These are phyloP conservation scores for Rhododendron vialii DNA, from an alignment of 148 eudicot genomes.

Conservation along the genomic window DNA sequence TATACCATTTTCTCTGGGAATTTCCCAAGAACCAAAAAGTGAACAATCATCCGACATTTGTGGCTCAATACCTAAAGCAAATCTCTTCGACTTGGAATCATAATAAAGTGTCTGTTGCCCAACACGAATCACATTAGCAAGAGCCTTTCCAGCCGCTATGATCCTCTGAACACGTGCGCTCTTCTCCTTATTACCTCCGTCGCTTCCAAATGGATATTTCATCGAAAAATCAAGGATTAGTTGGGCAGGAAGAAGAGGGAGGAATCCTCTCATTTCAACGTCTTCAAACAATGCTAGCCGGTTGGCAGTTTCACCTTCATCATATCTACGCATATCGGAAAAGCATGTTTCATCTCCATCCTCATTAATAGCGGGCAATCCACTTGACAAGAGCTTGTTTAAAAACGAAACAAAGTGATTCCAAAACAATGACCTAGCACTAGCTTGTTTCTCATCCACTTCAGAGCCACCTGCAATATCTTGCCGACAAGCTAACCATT, in stretches of 20 bases:
- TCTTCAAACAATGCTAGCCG: constrained; percentile 84
- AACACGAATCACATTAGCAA: constrained; percentile 49
- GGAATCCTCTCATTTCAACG: constrained; percentile 85
- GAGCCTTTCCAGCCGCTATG: constrained; percentile 84
- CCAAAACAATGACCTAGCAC: constrained; percentile 74
- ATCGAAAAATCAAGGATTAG: constrained; percentile 79
- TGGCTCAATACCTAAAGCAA: constrained; percentile 56
- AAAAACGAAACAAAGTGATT: constrained; percentile 51
- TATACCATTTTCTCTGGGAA: constrained; percentile 14
- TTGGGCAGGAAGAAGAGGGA: constrained; percentile 85
- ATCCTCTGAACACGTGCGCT: constrained; percentile 71
- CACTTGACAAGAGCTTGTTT: constrained; percentile 63
- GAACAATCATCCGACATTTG: constrained; percentile 32
- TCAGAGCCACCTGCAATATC: constrained; percentile 62
- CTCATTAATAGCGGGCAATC: constrained; percentile 22
- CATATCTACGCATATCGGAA: constrained; percentile 63
- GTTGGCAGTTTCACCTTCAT: constrained; percentile 71
- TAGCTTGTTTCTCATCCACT: constrained; percentile 59
- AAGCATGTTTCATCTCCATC: constrained; percentile 69
- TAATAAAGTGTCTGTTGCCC: constrained; percentile 64
- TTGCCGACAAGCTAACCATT: constrained; percentile 87
- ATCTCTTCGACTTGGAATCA: constrained; percentile 53
- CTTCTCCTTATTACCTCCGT: constrained; percentile 58
- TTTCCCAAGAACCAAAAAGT: constrained; percentile 23
- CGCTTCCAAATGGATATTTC: constrained; percentile 48